These are phyloP conservation scores for Collariella sp. DNA, from an alignment of 495 filamentous ascomycete genomes.

Conservation along the genomic window DNA sequence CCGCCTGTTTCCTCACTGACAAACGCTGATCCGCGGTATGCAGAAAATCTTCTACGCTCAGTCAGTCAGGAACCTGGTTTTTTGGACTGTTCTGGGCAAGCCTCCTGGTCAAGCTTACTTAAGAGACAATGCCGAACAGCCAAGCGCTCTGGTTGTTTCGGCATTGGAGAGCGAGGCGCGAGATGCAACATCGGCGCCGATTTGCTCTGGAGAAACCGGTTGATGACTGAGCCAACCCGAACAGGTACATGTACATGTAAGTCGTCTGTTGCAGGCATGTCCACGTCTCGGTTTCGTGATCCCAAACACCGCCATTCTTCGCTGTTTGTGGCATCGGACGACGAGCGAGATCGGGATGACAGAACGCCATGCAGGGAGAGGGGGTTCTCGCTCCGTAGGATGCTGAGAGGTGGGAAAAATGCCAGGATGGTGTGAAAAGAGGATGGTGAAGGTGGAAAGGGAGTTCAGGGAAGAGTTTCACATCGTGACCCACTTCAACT, in stretches of 20 bases:
- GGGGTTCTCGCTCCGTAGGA: not conserved
- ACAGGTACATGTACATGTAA: no score
- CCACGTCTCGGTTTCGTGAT: not conserved
- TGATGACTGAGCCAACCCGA: no score
- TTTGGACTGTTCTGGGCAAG: slow-evolving; percentile 3
- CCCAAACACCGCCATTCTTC: not conserved
- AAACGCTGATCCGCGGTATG: not conserved
- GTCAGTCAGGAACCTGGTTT: slow-evolving; percentile 11
- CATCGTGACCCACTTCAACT: not conserved
- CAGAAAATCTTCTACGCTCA: not conserved
- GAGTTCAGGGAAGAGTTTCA: slow-evolving; percentile 17
- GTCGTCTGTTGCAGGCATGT: not conserved
- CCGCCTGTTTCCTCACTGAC: slow-evolving; percentile 2
- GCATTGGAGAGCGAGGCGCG: not conserved
- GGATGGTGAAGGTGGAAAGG: no score
- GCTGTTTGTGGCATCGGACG: no score
- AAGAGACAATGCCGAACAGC: not conserved
- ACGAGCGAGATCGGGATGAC: not conserved
- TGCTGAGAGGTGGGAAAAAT: not conserved
- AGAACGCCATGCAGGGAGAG: not conserved
- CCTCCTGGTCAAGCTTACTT: not conserved
- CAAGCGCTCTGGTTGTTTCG: slow-evolving; percentile 8
- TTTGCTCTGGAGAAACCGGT: no score
- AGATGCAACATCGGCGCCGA: not conserved
- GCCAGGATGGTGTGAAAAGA: not conserved